Evolutionary conservation across 192 early-diverging fungal species (phyloP), one percentile per base, ranked within the genome.

Genomic region (Diversispora epigaea): DNA sequence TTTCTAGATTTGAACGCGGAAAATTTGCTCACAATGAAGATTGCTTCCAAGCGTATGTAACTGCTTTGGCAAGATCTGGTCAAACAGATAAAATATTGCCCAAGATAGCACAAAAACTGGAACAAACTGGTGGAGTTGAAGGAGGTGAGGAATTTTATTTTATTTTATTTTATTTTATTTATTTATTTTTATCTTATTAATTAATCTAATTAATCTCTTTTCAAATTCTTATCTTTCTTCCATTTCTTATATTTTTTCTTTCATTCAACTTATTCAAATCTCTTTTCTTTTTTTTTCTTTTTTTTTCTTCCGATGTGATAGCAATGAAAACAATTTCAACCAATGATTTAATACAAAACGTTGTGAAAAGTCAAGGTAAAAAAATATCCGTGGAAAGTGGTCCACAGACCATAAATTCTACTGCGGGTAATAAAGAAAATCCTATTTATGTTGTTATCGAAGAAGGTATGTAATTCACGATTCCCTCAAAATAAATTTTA

Each of bases 361-460:
- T 82, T 40, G 67, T 78, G 52, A 72, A 73, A 65, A 58, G 80
- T 46, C 63, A 57, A n/a, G 73, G 77, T 3, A 80, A 71, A 39
- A 62, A 68, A 9, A 67, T 56, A n/a, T 80, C 65, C 44, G 73
- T 78, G 52, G 80, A 83, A 17, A 78, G 64, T 41, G 78, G 77
- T 17, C 39, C 79, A 0, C 71, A 75, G 22, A 78, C 76, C 40
- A 68, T 78, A 49, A 39, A 77, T 14, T 50, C 76, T 14, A 76
- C 76, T 15, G 73, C 82, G 21, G 87, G 85, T 49, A 81, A 81
- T 74, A 88, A 88, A 67, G 81, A 78, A 44, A 88, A 86, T 58
- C 87, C 87, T 40, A 85, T 88, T 49, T 86, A 88, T 78, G 87
- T 88, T 3, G 85, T 88, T 5, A 82, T 88, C 65, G 87, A 88